Percentiles rank a stretch among this genome's conserved stretches.
phyloP scores from a whole-genome alignment of 2,329 filamentous ascomycete genomes.

The Xylariaceae sp. region DNA sequence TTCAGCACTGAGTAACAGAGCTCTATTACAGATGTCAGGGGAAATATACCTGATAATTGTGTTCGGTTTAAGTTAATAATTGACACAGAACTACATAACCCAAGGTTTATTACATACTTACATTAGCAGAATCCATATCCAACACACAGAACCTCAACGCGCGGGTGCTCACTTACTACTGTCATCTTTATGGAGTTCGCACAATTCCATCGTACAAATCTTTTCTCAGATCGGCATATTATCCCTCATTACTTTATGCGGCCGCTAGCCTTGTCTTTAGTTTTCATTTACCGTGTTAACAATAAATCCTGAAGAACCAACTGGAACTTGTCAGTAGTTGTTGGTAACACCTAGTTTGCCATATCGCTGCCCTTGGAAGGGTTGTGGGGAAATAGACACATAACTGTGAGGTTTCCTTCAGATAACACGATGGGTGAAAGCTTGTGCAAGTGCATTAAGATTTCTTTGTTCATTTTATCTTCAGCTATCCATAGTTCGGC shows the following conservation, averaged over 20 bases:
- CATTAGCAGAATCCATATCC: not conserved
- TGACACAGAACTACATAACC: no score
- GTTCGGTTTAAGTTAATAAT: no score
- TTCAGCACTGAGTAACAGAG: no score
- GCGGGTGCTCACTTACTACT: no score
- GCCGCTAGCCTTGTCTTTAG: not conserved
- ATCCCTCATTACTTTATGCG: not conserved
- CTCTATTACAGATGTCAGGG: slow-evolving; percentile 13
- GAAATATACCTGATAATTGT: slow-evolving; percentile 4
- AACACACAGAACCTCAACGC: not conserved
- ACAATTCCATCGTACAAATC: not conserved
- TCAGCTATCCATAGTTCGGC: not conserved
- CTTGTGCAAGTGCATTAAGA: slow-evolving; percentile 13
- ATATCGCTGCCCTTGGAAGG: not conserved
- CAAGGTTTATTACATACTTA: no score
- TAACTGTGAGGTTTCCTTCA: not conserved
- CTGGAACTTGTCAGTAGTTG: not conserved
- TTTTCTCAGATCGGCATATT: not conserved
- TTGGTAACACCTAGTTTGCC: not conserved
- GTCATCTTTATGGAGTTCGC: not conserved
- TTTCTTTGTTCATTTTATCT: slow-evolving; percentile 5
- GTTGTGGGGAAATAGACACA: no score
- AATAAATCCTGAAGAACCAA: not conserved
- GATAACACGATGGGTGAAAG: slow-evolving; percentile 11
- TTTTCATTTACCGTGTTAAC: not conserved